Base-by-base conservation (phyloP, 2,329 filamentous ascomycete genomes). In the Phaeoacremonium minimum region DNA sequence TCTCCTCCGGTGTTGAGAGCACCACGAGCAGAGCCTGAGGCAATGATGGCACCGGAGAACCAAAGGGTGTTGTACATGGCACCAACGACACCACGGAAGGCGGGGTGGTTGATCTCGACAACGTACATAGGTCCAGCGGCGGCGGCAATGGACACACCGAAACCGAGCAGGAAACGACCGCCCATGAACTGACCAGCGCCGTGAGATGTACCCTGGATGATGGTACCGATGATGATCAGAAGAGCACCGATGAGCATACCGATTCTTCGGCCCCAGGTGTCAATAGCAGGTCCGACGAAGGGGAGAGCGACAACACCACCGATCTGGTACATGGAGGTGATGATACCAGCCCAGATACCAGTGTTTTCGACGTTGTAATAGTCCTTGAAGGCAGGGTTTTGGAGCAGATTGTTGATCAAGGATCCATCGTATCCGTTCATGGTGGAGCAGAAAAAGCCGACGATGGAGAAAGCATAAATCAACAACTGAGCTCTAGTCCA, bases 111-210 rank as follows among this genome's bases (percentile, higher is more conserved):
- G 18, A 69, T 61, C 48, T 73, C 69, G 15, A 69, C 60, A n/a
- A 69, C 65, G 46, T 70, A 71, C 38, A 65, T 63, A 6, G 69
- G 69, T 1, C 66, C 68, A 7, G 68, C 66, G 2, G 65, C 60
- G 2, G 66, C 60, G n/a, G 64, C 63, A 42, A 73, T 64, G 28
- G 64, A 63, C 18, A 71, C 67, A 35, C 69, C 69, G 42, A 81
- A 80, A 36, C 78, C 78, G 4, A 82, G 68, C 15, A 82, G 55
- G 56, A 82, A 80, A 18, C 76, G 69, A n/a, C 76, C 76, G 30
- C 67, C 69, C 54, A 73, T 67, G 47, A 72, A 73, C 38, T 69
- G 64, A 8, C 55, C 55, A 40, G 48, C 52, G 37, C 32, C 49
- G 36, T 50, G 49, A 38, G 62, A 58, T 2, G 64, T 60, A n/a